Evolutionary conservation across 352 stramenopile species (phyloP), one percentile per base, ranked within the genome.

Genomic region (Bremia lactucae): DNA sequence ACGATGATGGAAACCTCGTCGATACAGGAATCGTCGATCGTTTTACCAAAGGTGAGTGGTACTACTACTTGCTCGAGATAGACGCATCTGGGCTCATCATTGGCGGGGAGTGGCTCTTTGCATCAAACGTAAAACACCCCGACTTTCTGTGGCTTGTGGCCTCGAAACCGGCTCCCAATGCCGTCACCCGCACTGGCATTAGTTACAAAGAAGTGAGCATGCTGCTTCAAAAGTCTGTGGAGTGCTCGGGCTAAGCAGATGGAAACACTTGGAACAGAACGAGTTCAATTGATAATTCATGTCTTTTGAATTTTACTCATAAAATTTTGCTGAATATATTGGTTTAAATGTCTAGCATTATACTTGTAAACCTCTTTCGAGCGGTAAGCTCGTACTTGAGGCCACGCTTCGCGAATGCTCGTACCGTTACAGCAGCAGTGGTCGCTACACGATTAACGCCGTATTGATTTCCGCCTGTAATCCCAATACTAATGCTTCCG

Each of bases 1-100:
- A 62, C 46, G 39, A 58, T n/a, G 59, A 75, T 16, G 64, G 64
- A 3, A 49, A 49, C 1, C 49, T 74, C 0, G 59, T 72, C 31
- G 36, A 38, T 0, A 59, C 44, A 1, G 55, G 62, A 2, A 7
- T 34, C 5, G 47, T 65, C 1, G 26, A 62, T 21, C 9, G 16
- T 2, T 72, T 50, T 42, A 76, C 51, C 6, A 50, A 31, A 0
- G 50, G 45, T 6, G 20, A 25, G 2, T 50, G 52, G 37, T 76
- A 72, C 61, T 54, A 49, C 31, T 76, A 76, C 49, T 44, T 72
- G 7, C 43, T 72, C 14, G 65, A 76, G 42, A 21, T 76, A 6
- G 65, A 76, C 31, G 33, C 31, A 21, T 46, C 35, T 11, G 48
- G 55, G 7, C 43, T 55, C 11, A 72, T 76, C 25, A 42, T 72